Base-by-base conservation (phyloP, 1,284 basidiomycete species). In the Neotropicomus parvogracilis region DNA sequence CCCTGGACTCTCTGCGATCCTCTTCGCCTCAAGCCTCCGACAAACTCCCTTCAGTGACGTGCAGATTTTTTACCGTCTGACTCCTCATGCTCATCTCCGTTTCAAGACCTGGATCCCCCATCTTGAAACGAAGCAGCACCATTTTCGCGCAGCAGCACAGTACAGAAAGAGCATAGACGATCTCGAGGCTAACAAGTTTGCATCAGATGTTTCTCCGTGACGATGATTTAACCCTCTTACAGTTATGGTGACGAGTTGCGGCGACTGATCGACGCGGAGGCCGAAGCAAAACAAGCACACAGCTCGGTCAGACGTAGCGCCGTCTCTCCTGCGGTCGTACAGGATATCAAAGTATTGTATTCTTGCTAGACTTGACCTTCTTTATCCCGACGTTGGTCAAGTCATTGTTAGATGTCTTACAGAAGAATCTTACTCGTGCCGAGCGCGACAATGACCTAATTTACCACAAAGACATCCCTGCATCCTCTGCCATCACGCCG, bases 391-490 rank as follows among this genome's bases (percentile, higher is more conserved):
- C 40, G 9, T 35, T 1, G 14, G 28, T 13, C 35, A 56, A 88
- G 82, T 82, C 79, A 2, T 67, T 85, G 16, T 65, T 82, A 14
- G 81, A 90, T 60, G 82, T 75, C 17, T 73, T 97, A 16, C 80
- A 88, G 59, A 84, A 77, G 38, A 82, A 82, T 31, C 66, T 92
- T 17, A 68, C 74, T 3, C 79, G 91, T 13, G 91, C 95, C 0
- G 81, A 88, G 52, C 81, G 91, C 24, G 97, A 99, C 67, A 99
- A 99, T 62, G 91, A 97, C 65, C 73, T 98, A 6, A 97, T 99
- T 44, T 99, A 99, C 69, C 90, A 97, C 56, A 80, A 92, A 49
- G 84, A 91, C 38, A 78, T 97, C 0, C 94, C 93, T 0, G 72
- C 91, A 0, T 62, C 80, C 1, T 81, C 88, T 2, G 77, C 85